Conservation (phyloP, 2,329 filamentous ascomycete genomes). For the Teratosphaeriaceae sp. region DNA sequence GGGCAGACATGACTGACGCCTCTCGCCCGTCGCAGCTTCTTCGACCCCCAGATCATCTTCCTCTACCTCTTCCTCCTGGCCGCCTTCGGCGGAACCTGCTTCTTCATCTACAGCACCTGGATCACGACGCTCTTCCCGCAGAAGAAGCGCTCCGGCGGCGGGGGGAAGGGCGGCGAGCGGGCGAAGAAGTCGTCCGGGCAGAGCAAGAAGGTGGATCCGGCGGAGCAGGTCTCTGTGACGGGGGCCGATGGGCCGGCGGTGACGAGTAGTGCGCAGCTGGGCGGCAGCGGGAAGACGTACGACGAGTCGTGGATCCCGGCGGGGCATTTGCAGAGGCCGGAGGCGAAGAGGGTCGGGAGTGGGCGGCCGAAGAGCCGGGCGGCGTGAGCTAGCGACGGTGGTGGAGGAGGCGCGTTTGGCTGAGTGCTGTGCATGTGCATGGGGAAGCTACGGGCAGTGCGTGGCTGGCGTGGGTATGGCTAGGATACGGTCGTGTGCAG, state of each 20-base stretch:
- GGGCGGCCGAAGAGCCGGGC: constrained; percentile 37
- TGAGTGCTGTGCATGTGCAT: too few relatives aligned
- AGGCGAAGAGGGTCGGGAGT: constrained; percentile 56
- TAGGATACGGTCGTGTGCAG: too few relatives aligned
- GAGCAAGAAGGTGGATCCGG: constrained; percentile 60
- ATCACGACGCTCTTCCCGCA: constrained; percentile 93
- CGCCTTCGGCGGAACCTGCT: constrained; percentile 71
- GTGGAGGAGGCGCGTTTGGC: too few relatives aligned
- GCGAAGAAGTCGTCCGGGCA: constrained; percentile 55
- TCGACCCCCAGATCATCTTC: constrained; percentile 58
- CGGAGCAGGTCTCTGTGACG: constrained; percentile 54
- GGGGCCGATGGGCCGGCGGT: constrained; percentile 65
- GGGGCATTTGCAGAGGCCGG: constrained; percentile 80
- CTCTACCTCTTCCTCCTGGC: constrained; percentile 85
- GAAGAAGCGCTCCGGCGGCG: constrained; percentile 55
- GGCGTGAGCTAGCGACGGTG: too few relatives aligned
- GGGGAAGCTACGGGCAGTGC: too few relatives aligned
- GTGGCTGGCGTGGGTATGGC: too few relatives aligned
- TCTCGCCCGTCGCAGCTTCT: constrained; percentile 16
- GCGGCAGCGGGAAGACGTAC: constrained; percentile 65
- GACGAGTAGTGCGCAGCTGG: constrained; percentile 45
- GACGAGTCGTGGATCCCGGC: constrained; percentile 93
- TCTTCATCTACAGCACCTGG: constrained; percentile 99
- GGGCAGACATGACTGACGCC: too few relatives aligned
- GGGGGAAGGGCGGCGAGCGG: constrained; percentile 59